Evolutionary conservation across 768 basidiomycete species (phyloP), one percentile per base, ranked within the genome.

Genomic region (Hygrophoropsis aurantiaca): DNA sequence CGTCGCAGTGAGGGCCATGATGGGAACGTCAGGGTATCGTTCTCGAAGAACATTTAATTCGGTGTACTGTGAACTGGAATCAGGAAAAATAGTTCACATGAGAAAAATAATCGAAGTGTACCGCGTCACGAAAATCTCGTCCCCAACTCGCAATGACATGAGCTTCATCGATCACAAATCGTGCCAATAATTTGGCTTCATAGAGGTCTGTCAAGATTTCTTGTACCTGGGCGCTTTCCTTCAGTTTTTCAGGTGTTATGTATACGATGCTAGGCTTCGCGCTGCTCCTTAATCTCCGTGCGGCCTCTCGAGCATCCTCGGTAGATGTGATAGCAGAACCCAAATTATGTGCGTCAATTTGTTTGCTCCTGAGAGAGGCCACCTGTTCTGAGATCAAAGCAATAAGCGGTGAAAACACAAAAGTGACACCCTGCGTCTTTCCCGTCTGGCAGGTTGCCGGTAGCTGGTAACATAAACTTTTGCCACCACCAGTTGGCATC

Each of bases 91-190:
- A 6, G 18, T 16, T 13, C 33, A n/a, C 18, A n/a, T 15, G 11
- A 27, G 25, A 27, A 46, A 47, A 5, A 23, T 40, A 20, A 26
- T 44, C 23, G 26, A 19, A 4, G 63, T 84, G 55, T 67, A 90
- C 88, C 20, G 87, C 80, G n/a, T 81, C 80, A 41, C 95, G 82
- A 59, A 97, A 94, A 61, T 94, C 87, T 58, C 94, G 84, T 5
- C 95, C 97, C 97, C 97, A 98, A 18, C 84, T 84, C 11, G 84
- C 85, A 35, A 98, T 89, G 62, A 92, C 93, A 64, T 99, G 97
- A 2, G 94, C 95, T 63, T 99, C 97, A 61, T 99, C 97, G 42
- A 97, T 79, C 1, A 97, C 94, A 61, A 99, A 95, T 25, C 95
- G 74, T 11, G 91, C 93, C 33, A 99, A 62, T 47, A 78, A 70